Conservation (phyloP, 805 yeast genomes). For the Lachancea sp. region DNA sequence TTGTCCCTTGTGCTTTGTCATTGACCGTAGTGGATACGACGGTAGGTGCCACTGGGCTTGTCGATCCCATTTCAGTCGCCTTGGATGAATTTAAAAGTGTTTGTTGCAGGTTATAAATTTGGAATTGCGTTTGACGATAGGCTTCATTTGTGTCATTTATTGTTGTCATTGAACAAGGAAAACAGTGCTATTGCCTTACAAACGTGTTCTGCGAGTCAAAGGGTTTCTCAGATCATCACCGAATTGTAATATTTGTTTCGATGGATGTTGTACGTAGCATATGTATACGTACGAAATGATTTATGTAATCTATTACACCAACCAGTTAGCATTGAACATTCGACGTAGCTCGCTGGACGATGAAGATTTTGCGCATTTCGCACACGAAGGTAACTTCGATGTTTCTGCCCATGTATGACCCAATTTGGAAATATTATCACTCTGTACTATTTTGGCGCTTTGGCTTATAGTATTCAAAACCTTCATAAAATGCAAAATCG, state of each 20-base stretch:
- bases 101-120: conserved; percentile 30
- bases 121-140: conserved; percentile 30
- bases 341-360: too few relatives aligned
- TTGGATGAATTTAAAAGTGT: conserved; percentile 28
- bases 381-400: not conserved
- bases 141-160: conserved; percentile 16
- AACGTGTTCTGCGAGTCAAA: too few relatives aligned
- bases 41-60: not conserved
- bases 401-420: too few relatives aligned
- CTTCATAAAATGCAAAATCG: not conserved
- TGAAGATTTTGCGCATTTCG: too few relatives aligned
- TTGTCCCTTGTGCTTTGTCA: not conserved
- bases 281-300: too few relatives aligned
- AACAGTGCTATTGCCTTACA: not conserved
- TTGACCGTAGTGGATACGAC: not conserved
- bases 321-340: too few relatives aligned
- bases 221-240: too few relatives aligned
- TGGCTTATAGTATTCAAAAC: too few relatives aligned
- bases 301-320: too few relatives aligned
- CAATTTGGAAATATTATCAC: not conserved
- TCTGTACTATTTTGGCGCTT: not conserved
- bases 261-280: too few relatives aligned
- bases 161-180: conserved; percentile 2
- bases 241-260: too few relatives aligned
- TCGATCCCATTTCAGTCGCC: not conserved